Evolutionary conservation across 805 yeast genomes (phyloP), one percentile per base, ranked within the genome.

Genomic region (Ogataea ganodermae): DNA sequence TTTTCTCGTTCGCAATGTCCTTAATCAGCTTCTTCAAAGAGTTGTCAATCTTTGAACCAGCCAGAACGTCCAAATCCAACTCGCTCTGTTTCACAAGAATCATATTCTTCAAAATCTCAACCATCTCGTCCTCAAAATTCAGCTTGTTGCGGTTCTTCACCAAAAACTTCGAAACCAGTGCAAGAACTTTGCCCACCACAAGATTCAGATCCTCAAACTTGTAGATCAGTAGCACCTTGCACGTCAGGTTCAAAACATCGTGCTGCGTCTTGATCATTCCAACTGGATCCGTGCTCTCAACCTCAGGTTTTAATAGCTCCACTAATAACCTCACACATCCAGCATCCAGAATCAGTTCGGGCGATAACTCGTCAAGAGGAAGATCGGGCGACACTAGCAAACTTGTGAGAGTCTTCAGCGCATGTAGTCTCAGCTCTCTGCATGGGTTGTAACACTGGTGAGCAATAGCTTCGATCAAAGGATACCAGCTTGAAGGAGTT

Each of bases 401-500:
- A 4, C 72, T 67, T 49, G 86, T 86, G 43, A 91, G 73, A 0
- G 79, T 65, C 17, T 74, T 73, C 35, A 89, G 66, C 0, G 96
- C 91, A 63, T 75, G 79, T 0, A 76, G 66, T 32, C 96, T 72
- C 9, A 90, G 71, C 59, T 87, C 90, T 22, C 88, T 72, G 62
- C 96, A 88, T 16, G 96, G 96, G 59, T 90, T 90, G 62, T 86
- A 77, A 62, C 96, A 87, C 63, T 91, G 97, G 59, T 86, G 92
- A 0, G 94, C 89, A 45, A 90, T 72, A 0, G 95, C 95, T 61
- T 89, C 92, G 23, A 86, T 73, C 50, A 88, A 71, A 1, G 96
- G 85, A 53, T 76, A 78, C 56, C 80, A 71, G 20, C 65, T 56
- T 10, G 60, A 56, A 17, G 69, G 59, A 36, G 66, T 66, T 1